These are phyloP conservation scores for Exophiala sp. DNA, from an alignment of 2,329 filamentous ascomycete species.

Conservation along the genomic window DNA sequence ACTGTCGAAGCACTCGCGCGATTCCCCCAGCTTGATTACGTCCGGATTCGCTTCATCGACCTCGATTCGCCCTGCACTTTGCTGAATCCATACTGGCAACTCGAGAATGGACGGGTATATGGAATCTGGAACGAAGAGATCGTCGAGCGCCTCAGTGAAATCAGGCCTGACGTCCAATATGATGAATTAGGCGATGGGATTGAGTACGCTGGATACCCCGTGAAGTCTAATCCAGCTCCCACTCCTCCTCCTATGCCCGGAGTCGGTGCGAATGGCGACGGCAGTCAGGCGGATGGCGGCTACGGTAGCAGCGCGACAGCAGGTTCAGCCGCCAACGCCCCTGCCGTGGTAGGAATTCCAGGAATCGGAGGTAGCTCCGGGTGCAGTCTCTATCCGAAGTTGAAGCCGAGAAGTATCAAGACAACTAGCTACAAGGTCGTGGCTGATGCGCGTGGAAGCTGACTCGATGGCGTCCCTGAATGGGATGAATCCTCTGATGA, in stretches of 20 bases:
- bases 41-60: conserved; percentile 70
- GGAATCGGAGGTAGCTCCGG: conserved; percentile 25
- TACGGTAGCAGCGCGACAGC: neutral
- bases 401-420: conserved; percentile 38
- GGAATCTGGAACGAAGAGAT: conserved; percentile 69
- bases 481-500: neutral
- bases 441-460: conserved; percentile 33
- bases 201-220: conserved; percentile 29
- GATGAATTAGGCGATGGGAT: conserved; percentile 60
- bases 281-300: neutral
- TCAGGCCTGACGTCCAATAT: conserved; percentile 55
- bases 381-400: conserved; percentile 36
- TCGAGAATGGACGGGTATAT: conserved; percentile 55
- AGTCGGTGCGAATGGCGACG: neutral
- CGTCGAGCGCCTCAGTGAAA: conserved; percentile 53
- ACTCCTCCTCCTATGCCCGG: conserved; percentile 6
- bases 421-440: conserved; percentile 38
- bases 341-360: neutral
- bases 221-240: conserved; percentile 12
- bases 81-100: conserved; percentile 66
- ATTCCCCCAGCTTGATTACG: conserved; percentile 55
- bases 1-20: conserved; percentile 54
- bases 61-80: conserved; percentile 65
- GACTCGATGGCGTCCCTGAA: conserved; percentile 1
- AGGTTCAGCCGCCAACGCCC: neutral